Percentiles rank a stretch among this genome's conserved stretches.
phyloP scores from a whole-genome alignment of 768 basidiomycete species.

The Dacryopinax spathularia region DNA sequence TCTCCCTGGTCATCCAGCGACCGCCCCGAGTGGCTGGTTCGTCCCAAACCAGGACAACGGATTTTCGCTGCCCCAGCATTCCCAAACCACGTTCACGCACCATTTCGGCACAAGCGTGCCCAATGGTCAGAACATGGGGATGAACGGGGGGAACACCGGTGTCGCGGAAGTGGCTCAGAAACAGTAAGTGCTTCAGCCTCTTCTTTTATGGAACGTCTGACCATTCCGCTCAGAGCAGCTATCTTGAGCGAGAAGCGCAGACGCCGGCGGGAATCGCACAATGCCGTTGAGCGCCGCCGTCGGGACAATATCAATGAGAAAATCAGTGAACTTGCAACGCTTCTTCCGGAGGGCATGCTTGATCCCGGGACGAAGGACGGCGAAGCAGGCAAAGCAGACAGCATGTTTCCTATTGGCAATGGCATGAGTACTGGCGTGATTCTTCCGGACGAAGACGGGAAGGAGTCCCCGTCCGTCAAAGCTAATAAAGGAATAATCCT shows the following conservation, averaged over 20 bases:
- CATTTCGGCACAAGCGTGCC: neutral
- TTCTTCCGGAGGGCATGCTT: conserved; percentile 76
- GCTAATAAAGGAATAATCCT: conserved; percentile 94
- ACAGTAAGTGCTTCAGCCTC: neutral
- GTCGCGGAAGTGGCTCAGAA: neutral
- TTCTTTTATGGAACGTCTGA: neutral
- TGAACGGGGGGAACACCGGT: neutral
- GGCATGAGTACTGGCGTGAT: neutral
- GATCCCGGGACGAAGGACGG: conserved; percentile 35
- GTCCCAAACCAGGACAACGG: conserved; percentile 22
- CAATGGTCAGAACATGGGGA: neutral
- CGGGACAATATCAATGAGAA: conserved; percentile 94
- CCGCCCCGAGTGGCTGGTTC: conserved; percentile 20
- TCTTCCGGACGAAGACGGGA: conserved; percentile 9
- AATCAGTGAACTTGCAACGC: conserved; percentile 74
- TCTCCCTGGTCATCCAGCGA: conserved; percentile 23
- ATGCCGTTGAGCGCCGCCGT: conserved; percentile 76
- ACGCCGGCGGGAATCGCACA: conserved; percentile 71
- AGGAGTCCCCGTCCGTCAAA: conserved; percentile 37
- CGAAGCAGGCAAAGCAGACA: neutral
- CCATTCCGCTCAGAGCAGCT: conserved; percentile 26
- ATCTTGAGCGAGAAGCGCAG: conserved; percentile 72
- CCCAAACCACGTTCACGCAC: neutral
- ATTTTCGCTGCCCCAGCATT: conserved; percentile 16
- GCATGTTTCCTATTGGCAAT: conserved; percentile 8